phyloP scores from a whole-genome alignment of 257 asterid genomes.

The Nicotiana tomentosiformis region DNA sequence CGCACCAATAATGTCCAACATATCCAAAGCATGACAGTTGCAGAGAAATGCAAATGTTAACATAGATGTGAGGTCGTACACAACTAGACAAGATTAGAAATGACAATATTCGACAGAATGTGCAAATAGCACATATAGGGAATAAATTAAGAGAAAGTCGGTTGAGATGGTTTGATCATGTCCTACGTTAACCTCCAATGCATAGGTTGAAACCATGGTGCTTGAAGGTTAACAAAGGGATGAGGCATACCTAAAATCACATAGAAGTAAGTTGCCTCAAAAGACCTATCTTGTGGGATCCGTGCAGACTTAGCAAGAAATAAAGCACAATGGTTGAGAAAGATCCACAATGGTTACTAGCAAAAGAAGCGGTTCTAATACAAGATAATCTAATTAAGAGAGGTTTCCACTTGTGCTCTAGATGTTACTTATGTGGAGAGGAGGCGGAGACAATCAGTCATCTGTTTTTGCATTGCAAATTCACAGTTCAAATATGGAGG shows the following conservation, averaged over 20 bases:
- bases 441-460: too few species aligned
- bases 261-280: neutral
- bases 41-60: neutral
- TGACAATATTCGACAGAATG: neutral
- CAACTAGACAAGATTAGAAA: neutral
- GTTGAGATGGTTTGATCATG: neutral
- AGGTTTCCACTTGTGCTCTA: too few species aligned
- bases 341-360: neutral
- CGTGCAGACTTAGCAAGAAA: neutral
- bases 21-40: neutral
- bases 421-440: too few species aligned
- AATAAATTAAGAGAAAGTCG: neutral
- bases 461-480: too few species aligned
- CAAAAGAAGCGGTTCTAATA: too few species aligned
- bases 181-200: neutral
- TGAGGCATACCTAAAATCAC: neutral
- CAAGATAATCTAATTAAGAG: too few species aligned
- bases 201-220: neutral
- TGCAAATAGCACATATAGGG: neutral
- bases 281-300: neutral
- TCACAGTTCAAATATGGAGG: too few species aligned
- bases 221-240: neutral
- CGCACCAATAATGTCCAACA: neutral
- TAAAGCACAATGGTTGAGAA: neutral
- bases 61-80: neutral